phyloP scores from a whole-genome alignment of 2,329 filamentous ascomycete genomes.

The Cercospora sp. region DNA sequence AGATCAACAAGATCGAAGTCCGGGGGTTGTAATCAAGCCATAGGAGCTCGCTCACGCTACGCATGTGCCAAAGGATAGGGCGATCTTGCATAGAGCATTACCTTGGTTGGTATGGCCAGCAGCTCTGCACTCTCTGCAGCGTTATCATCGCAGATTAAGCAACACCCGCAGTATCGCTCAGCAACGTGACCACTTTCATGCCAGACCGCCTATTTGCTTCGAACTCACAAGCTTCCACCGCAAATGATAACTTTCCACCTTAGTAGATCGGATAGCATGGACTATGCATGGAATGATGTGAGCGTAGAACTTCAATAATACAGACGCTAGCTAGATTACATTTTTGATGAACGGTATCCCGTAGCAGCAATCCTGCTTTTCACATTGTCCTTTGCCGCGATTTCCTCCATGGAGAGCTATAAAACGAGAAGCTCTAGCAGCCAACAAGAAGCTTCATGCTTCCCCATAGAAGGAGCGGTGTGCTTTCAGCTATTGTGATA shows the following conservation, averaged over 20 bases:
- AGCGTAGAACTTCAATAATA: not conserved
- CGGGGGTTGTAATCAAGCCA: conserved; percentile 13
- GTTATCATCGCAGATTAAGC: not conserved
- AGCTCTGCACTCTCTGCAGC: not conserved
- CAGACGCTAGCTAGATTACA: not conserved
- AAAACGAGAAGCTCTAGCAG: not conserved
- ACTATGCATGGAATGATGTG: not conserved
- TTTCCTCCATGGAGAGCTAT: not conserved
- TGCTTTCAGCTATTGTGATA: not conserved
- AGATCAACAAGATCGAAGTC: conserved; percentile 81
- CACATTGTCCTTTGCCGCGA: not conserved
- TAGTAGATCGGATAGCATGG: not conserved
- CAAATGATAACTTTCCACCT: not conserved
- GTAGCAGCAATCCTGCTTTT: not conserved
- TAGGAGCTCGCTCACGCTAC: not conserved
- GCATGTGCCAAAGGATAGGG: not conserved
- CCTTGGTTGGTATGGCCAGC: not conserved
- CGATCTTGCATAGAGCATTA: not conserved
- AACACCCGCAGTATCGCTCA: not conserved
- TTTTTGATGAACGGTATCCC: not conserved
- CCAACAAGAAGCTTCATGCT: not conserved
- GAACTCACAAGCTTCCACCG: not conserved
- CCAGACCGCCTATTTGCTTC: not conserved
- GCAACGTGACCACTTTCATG: not conserved
- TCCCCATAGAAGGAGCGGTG: not conserved